phyloP scores from a whole-genome alignment of 2,329 filamentous ascomycete species.

The Emmonsiellopsis sp. region DNA sequence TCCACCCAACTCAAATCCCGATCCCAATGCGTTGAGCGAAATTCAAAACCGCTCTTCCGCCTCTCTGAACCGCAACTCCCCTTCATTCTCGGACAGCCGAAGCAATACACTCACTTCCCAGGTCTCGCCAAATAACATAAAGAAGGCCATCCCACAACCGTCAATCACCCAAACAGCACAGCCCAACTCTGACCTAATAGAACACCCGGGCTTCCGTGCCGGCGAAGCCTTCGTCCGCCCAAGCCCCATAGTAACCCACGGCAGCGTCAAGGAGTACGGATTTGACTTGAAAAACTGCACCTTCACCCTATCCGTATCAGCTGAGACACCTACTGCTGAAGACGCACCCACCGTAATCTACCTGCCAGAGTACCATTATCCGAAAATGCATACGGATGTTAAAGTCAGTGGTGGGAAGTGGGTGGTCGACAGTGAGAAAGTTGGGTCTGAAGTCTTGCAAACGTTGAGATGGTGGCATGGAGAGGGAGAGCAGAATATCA shows the following conservation, averaged over 20 bases:
- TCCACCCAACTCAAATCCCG: conserved; percentile 19
- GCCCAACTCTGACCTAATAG: conserved; percentile 48
- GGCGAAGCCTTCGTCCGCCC: conserved; percentile 90
- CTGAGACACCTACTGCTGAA: conserved; percentile 49
- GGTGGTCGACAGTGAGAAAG: conserved; percentile 68
- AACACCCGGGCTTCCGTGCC: conserved; percentile 67
- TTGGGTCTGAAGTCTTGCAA: conserved; percentile 61
- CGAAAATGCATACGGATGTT: conserved; percentile 60
- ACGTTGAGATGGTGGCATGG: conserved; percentile 87
- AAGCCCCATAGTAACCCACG: conserved; percentile 65
- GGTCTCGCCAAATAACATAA: conserved; percentile 68
- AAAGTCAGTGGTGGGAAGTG: conserved; percentile 80
- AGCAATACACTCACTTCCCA: conserved; percentile 34
- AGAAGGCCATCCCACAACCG: conserved; percentile 52
- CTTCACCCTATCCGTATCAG: conserved; percentile 63
- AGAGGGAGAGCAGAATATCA: conserved; percentile 71
- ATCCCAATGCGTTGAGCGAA: conserved; percentile 17
- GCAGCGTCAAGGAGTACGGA: conserved; percentile 58
- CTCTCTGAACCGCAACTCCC: conserved; percentile 33
- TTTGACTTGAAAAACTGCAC: conserved; percentile 75
- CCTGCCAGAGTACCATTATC: conserved; percentile 88
- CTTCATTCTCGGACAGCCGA: conserved; percentile 46
- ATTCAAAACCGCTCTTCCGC: conserved; percentile 26
- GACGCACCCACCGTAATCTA: conserved; percentile 71
- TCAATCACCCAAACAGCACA: conserved; percentile 49